Evolutionary conservation across 257 asterid species (phyloP), one percentile per base, ranked within the genome.

Genomic region (Capsicum pubescens): DNA sequence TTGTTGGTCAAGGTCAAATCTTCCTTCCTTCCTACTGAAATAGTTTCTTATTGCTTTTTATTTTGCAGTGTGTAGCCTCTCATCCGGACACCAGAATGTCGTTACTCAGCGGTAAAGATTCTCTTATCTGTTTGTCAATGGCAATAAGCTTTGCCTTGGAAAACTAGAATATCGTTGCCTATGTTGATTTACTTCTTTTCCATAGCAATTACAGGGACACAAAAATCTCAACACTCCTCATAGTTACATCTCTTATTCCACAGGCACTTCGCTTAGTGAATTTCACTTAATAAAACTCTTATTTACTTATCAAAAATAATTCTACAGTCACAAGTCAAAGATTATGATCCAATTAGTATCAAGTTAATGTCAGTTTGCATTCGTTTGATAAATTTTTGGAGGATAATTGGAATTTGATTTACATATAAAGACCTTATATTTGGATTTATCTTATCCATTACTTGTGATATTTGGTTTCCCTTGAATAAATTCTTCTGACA

Each of bases 21-120:
- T 83, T 56, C 0, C 68, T 19, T 57, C 55, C n/a, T 16, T 59
- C 70, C 58, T 48, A 72, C 68, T 83, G 16, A 46, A 72, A 46
- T n/a, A 46, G 59, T 21, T 50, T 11, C 3, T 8, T 17, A 50
- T 14, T 78, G 54, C 48, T 21, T 59, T 83, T 59, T 81, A 72
- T 87, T 81, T 74, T 88, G 88, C 88, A 90, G 91, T 85, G 90
- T 82, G 79, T 90, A 14, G 90, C 91, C 44, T 71, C 86, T 61
- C 89, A 90, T 74, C 86, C 86, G 26, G 69, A 63, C 48, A 90
- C 91, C 76, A 88, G 86, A 69, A 55, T 58, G 85, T 56, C 6
- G 14, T 84, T 90, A 60, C 14, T 83, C 32, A 39, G 61, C 60
- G 91, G 92, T 88, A 88, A 70, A 35, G 46, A 42, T 66, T 82